Evolutionary conservation across 1,284 basidiomycete genomes (phyloP).

Genomic region (Ustilago trichophora): DNA sequence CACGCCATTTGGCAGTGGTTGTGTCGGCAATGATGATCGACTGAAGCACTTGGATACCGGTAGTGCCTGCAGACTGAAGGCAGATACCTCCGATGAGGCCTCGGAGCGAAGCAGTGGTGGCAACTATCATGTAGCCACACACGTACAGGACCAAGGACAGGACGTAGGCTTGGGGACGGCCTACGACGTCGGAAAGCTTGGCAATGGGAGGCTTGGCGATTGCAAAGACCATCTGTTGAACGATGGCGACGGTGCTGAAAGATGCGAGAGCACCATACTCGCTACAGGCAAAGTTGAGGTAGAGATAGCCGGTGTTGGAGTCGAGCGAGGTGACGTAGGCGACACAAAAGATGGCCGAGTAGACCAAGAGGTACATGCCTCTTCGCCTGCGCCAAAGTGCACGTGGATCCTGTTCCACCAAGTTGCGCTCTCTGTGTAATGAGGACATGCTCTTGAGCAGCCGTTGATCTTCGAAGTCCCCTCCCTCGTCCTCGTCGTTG

Average conservation of each 20-base stretch:
- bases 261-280: slow-evolving; percentile 65
- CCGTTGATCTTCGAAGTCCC: slow-evolving; percentile 17
- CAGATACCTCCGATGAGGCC: slow-evolving; percentile 72
- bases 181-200: slow-evolving; percentile 77
- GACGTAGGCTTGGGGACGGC: slow-evolving; percentile 72
- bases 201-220: slow-evolving; percentile 82
- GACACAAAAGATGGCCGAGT: slow-evolving; percentile 72
- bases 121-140: slow-evolving; percentile 75
- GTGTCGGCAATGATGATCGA: slow-evolving; percentile 74
- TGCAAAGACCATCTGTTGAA: slow-evolving; percentile 69
- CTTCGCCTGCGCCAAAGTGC: slow-evolving; percentile 32
- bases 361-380: slow-evolving; percentile 46
- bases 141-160: slow-evolving; percentile 71
- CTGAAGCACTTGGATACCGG: slow-evolving; percentile 69
- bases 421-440: slow-evolving; percentile 13
- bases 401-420: slow-evolving; percentile 24
- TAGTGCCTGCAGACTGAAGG: slow-evolving; percentile 68
- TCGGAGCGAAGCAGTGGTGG: slow-evolving; percentile 72
- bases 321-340: slow-evolving; percentile 74
- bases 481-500: slow-evolving; percentile 5
- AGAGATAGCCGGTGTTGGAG: slow-evolving; percentile 71
- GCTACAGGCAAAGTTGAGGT: slow-evolving; percentile 64
- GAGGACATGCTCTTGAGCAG: slow-evolving; percentile 13
- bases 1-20: slow-evolving; percentile 80
- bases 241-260: slow-evolving; percentile 67